Conservation (phyloP, 78 protist species). For the Guillardia theta region DNA sequence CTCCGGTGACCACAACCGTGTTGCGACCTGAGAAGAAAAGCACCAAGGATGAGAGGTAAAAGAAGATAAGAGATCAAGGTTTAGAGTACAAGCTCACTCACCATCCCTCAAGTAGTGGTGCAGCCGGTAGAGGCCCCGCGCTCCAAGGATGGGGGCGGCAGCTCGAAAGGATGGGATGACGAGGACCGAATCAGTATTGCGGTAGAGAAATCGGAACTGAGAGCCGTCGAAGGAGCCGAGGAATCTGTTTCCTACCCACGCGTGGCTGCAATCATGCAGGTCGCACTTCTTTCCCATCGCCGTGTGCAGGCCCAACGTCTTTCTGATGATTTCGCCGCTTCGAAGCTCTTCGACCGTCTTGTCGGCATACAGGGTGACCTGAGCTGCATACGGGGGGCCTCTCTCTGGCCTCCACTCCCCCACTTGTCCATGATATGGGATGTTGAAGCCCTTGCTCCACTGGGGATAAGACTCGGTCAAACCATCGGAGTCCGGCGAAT, state of each 20-base stretch:
- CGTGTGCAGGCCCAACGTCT: neutral
- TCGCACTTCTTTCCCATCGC: neutral
- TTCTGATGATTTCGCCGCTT: neutral
- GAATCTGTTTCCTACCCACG: neutral
- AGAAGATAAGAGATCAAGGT: too few species aligned
- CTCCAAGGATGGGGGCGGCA: neutral
- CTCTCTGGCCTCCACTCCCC: neutral
- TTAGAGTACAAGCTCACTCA: too few species aligned
- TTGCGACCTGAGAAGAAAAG: too few species aligned
- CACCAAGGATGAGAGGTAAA: too few species aligned
- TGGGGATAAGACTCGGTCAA: neutral
- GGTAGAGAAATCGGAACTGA: neutral
- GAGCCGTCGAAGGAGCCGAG: conserved; percentile 15
- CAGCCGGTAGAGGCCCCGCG: neutral
- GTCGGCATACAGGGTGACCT: neutral
- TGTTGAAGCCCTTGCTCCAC: neutral
- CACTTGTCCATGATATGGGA: neutral
- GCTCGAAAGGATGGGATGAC: neutral
- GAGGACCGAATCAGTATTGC: neutral
- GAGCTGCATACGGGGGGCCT: neutral
- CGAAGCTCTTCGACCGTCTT: neutral
- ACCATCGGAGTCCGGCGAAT: too few species aligned
- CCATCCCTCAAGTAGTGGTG: conserved; percentile 23
- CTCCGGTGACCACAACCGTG: neutral
- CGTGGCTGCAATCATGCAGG: neutral